Percentiles rank a stretch among this genome's conserved stretches.
These are phyloP conservation scores for Penicillium bialowiezense DNA, from an alignment of 495 filamentous ascomycete genomes.

Conservation along the genomic window DNA sequence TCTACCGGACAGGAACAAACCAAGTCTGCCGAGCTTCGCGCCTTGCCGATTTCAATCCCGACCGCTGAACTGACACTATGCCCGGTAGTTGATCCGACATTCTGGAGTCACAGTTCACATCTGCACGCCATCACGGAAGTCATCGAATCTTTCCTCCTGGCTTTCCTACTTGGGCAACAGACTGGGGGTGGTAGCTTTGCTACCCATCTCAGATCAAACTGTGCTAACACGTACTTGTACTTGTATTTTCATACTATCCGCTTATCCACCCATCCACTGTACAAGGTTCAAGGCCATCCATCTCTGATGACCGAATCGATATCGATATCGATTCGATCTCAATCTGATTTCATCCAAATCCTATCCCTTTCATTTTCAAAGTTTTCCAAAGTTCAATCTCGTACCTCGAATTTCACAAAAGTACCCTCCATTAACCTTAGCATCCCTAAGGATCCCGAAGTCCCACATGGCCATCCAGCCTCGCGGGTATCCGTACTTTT, in stretches of 20 bases:
- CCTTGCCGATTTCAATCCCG: constrained; percentile 2
- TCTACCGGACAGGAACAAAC: neutral
- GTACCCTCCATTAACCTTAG: neutral
- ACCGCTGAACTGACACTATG: neutral
- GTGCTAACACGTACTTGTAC: too few species aligned
- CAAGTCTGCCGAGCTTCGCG: neutral
- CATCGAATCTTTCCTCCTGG: neutral
- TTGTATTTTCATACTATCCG: too few species aligned
- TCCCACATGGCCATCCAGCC: neutral
- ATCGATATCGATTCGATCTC: too few species aligned
- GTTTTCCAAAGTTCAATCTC: too few species aligned
- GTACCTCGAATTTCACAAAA: neutral
- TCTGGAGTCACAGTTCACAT: neutral
- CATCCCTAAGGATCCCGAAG: neutral
- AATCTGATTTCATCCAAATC: too few species aligned
- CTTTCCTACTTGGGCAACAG: neutral
- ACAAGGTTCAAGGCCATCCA: neutral
- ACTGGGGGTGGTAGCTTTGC: neutral
- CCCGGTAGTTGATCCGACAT: neutral
- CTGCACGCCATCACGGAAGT: neutral
- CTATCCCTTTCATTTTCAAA: too few species aligned
- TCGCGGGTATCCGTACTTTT: constrained; percentile 5
- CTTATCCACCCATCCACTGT: too few species aligned
- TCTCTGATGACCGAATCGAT: too few species aligned
- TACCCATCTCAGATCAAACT: too few species aligned